Evolutionary conservation across 805 yeast species (phyloP).

Genomic region (Kodamaea leandrae): DNA sequence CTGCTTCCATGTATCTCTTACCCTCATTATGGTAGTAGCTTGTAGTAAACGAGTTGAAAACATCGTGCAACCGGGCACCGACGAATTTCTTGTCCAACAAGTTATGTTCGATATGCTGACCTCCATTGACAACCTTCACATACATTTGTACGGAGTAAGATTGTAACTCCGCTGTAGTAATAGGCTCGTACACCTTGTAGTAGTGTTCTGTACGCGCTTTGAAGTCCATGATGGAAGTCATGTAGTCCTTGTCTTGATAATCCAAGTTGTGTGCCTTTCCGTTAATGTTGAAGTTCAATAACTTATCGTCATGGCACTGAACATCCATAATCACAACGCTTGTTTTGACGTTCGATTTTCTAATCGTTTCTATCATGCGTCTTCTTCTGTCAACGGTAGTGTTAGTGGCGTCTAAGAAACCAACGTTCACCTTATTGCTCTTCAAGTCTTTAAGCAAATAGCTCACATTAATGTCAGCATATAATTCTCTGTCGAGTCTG

Average conservation of each 20-base stretch:
- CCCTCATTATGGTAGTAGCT: conserved; percentile 24
- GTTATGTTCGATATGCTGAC: conserved; percentile 21
- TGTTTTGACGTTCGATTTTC: conserved; percentile 25
- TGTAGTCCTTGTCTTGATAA: conserved; percentile 51
- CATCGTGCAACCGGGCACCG: conserved; percentile 8
- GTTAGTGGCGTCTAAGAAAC: conserved; percentile 44
- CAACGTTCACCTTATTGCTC: conserved; percentile 28
- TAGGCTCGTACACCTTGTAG: conserved; percentile 33
- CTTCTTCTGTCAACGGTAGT: conserved; percentile 35
- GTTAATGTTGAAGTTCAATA: conserved; percentile 59
- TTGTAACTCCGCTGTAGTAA: conserved; percentile 24
- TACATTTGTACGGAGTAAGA: conserved; percentile 22
- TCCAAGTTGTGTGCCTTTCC: conserved; percentile 64
- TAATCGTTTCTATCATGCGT: conserved; percentile 27
- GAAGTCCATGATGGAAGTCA: conserved; percentile 57
- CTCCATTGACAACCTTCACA: conserved; percentile 26
- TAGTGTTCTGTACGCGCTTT: conserved; percentile 55
- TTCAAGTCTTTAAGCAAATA: conserved; percentile 31
- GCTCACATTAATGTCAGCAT: conserved; percentile 34
- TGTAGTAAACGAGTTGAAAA: conserved; percentile 13
- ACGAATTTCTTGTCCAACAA: conserved; percentile 20
- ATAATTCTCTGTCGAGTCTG: conserved; percentile 32
- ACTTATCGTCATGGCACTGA: conserved; percentile 50
- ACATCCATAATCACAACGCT: conserved; percentile 58
- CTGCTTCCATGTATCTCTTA: conserved; percentile 24